phyloP scores from a whole-genome alignment of 345 rosid genomes.

The Boechera retrofracta region DNA sequence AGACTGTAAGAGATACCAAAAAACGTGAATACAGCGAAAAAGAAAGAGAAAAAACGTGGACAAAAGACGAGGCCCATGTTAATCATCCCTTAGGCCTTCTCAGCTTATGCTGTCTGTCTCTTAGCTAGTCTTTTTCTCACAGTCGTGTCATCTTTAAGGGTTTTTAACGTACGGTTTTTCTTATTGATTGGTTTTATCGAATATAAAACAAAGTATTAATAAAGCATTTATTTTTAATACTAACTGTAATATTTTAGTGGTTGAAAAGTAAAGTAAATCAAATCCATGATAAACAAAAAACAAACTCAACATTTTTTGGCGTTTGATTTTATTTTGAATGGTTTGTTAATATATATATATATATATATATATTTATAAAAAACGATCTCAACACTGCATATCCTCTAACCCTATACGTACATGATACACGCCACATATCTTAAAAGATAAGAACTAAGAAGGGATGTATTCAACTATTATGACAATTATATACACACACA shows the following conservation, averaged over 20 bases:
- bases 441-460: not conserved
- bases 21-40: slow-evolving; percentile 33
- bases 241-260: not conserved
- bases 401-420: slow-evolving; percentile 10
- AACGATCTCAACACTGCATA: slow-evolving; percentile 2
- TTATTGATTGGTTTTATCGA: not conserved
- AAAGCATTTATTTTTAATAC: too few relatives aligned
- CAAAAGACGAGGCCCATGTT: slow-evolving; percentile 27
- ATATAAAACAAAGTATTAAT: not conserved
- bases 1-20: slow-evolving; percentile 36
- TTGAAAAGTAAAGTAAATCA: not conserved
- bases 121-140: slow-evolving; percentile 16
- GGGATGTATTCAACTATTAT: slow-evolving; percentile 19
- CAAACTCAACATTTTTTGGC: not conserved
- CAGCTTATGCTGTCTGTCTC: slow-evolving; percentile 17
- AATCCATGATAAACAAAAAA: not conserved
- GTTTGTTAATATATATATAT: not conserved
- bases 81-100: slow-evolving; percentile 16
- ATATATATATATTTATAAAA: not conserved
- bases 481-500: not conserved
- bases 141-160: slow-evolving; percentile 20
- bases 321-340: not conserved
- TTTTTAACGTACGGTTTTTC: slow-evolving; percentile 22
- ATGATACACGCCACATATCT: slow-evolving; percentile 13
- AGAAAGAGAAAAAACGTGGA: slow-evolving; percentile 25